Evolutionary conservation across 2,329 filamentous ascomycete genomes (phyloP).

Genomic region (Colletotrichum tanaceti): DNA sequence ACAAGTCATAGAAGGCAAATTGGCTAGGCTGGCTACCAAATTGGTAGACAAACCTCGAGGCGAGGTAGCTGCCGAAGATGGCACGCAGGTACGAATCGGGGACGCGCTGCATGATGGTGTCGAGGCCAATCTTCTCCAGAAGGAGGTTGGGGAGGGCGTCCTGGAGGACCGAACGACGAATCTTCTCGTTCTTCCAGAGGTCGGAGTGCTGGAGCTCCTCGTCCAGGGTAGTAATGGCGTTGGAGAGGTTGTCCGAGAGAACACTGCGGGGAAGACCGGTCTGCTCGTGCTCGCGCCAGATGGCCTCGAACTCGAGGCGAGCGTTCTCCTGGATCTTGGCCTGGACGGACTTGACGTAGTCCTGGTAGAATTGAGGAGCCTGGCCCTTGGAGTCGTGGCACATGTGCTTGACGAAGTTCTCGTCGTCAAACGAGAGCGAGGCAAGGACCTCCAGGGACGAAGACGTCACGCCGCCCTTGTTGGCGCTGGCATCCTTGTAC

Average conservation of each 20-base stretch:
- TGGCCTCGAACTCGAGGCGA: constrained; percentile 93
- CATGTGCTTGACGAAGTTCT: constrained; percentile 91
- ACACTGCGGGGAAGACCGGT: constrained; percentile 84
- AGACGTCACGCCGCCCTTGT: constrained; percentile 98
- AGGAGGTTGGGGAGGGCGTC: constrained; percentile 89
- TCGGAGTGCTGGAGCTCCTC: constrained; percentile 95
- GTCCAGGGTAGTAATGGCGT: constrained; percentile 95
- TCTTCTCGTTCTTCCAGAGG: constrained; percentile 85
- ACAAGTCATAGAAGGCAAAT: constrained; percentile 99
- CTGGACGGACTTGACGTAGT: constrained; percentile 93
- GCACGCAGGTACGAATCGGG: constrained; percentile 92
- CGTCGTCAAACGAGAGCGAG: constrained; percentile 92
- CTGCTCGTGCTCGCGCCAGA: constrained; percentile 92
- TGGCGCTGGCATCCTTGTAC: constrained; percentile 97
- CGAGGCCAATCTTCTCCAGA: constrained; percentile 88
- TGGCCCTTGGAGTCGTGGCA: constrained; percentile 80
- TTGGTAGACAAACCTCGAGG: constrained; percentile 95
- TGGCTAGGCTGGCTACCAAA: constrained; percentile 93
- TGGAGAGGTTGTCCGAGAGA: constrained; percentile 90
- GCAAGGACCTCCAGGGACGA: constrained; percentile 97
- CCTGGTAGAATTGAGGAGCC: constrained; percentile 89
- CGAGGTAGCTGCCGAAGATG: constrained; percentile 96
- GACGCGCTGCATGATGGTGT: constrained; percentile 86
- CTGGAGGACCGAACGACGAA: constrained; percentile 80
- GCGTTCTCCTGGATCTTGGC: constrained; percentile 92